Percentiles rank a stretch among this genome's conserved stretches.
These are phyloP conservation scores for Vigna hirtella DNA, from an alignment of 306 rosid species.

Conservation along the genomic window DNA sequence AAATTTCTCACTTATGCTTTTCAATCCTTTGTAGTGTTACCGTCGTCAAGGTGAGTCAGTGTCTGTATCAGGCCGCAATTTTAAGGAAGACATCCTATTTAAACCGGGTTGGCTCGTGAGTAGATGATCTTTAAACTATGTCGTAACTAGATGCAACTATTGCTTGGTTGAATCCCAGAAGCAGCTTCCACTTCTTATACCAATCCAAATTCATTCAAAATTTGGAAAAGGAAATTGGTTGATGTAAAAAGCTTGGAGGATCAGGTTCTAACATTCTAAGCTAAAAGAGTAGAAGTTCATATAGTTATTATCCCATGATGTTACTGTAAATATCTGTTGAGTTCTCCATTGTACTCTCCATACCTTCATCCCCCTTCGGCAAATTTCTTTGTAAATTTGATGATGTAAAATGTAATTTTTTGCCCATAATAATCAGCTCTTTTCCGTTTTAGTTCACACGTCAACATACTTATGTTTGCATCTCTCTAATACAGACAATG, in stretches of 20 bases:
- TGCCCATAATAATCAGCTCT: constrained; percentile 28
- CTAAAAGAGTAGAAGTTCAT: constrained; percentile 3
- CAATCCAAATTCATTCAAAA: constrained; percentile 27
- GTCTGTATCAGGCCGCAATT: constrained; percentile 90
- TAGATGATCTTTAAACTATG: constrained; percentile 52
- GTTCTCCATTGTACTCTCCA: constrained; percentile 42
- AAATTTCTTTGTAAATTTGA: constrained; percentile 48
- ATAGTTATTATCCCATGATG: constrained; percentile 18
- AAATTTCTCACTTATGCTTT: constrained; percentile 18
- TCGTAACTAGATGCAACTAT: constrained; percentile 14
- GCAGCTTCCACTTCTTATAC: constrained; percentile 28
- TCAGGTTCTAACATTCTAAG: constrained; percentile 33
- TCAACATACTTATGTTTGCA: constrained; percentile 6
- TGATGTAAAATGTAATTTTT: constrained; percentile 48
- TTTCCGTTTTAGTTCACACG: constrained; percentile 20
- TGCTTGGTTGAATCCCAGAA: constrained; percentile 29
- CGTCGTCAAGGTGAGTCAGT: constrained; percentile 95
- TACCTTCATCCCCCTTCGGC: constrained; percentile 23
- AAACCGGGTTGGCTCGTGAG: constrained; percentile 97
- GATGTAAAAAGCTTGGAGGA: constrained; percentile 9
- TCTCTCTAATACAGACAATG: not conserved
- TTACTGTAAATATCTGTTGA: constrained; percentile 48
- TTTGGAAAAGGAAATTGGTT: constrained; percentile 10
- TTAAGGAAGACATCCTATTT: constrained; percentile 72
- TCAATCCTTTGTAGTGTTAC: constrained; percentile 77